phyloP scores from a whole-genome alignment of 768 basidiomycete genomes.

The Leccinum barrowsii region DNA sequence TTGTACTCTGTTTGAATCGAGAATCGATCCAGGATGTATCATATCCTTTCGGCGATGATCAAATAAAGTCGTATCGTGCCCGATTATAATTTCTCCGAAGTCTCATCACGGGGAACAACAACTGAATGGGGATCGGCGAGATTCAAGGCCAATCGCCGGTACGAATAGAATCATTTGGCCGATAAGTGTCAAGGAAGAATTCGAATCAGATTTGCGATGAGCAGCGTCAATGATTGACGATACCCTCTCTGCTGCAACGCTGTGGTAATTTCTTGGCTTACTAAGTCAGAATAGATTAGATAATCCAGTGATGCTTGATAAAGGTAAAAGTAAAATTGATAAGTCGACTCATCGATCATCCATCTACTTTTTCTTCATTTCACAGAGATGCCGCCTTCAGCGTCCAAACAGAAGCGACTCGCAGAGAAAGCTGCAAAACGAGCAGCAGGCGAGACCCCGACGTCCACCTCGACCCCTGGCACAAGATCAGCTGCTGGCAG shows the following conservation, averaged over 20 bases:
- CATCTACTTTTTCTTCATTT: conserved; percentile 9
- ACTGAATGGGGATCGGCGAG: background rate
- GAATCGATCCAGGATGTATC: background rate
- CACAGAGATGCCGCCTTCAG: conserved; percentile 64
- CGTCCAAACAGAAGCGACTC: conserved; percentile 89
- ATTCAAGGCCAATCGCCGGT: background rate
- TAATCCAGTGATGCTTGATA: conserved; percentile 24
- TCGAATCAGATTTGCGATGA: conserved; percentile 1
- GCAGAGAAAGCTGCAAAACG: conserved; percentile 92
- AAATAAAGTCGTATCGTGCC: background rate
- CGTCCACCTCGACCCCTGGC: conserved; percentile 53
- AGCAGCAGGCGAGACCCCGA: conserved; percentile 46
- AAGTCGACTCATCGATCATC: conserved; percentile 26
- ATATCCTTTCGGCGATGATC: background rate
- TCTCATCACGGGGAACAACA: background rate
- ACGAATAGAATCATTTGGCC: background rate
- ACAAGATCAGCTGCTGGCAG: conserved; percentile 64
- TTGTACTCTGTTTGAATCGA: background rate
- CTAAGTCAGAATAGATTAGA: conserved; percentile 22
- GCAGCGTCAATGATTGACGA: too few relatives aligned
- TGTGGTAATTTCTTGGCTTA: background rate
- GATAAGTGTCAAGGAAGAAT: background rate
- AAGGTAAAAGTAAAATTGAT: background rate
- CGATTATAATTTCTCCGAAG: background rate
- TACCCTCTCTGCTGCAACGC: background rate